Evolutionary conservation across 148 eudicot genomes (phyloP), one percentile per base, ranked within the genome.

Genomic region (Amaranthus palmeri): DNA sequence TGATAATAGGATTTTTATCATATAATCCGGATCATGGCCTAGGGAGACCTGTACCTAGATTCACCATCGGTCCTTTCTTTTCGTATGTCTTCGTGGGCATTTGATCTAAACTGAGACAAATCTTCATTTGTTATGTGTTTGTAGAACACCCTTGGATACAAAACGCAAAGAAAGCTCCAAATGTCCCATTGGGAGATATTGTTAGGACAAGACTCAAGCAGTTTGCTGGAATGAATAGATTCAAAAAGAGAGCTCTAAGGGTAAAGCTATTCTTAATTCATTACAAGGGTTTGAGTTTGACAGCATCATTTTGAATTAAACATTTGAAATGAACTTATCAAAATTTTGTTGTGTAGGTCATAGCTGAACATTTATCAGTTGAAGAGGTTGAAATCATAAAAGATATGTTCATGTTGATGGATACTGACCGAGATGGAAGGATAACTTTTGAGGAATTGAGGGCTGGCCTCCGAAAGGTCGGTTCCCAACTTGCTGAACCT

Each of bases 121-220:
- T 67, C n/a, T 50, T 9, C 60, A 40, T 62, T 50, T 68, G 36
- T 46, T 63, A 12, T 71, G 66, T 54, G 5, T 72, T 65, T 70
- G 80, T 74, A 92, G 97, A 92, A 45, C 97, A 92, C 74, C 95
- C 95, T 43, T 92, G 97, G 97, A 82, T 92, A 72, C 97, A 89
- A 74, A 87, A 92, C 70, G 86, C 88, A 7, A 92, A 92, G 83
- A 92, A 92, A 76, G 96, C 96, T 72, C 74, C 97, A 65, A 92
- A 92, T 84, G 93, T 90, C 10, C 97, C 96, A 9, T 74, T 92
- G 51, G 97, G 97, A 61, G 97, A 92, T 67, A 88, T 92, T 53
- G 97, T 92, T 13, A 84, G 97, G 79, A 83, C 92, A 55, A 78
- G 97, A 68, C 93, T 92, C 50, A 92, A 88, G 83, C 97, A 92